These are phyloP conservation scores for Pythium sukuiense DNA, from an alignment of 352 stramenopile genomes.

Conservation along the genomic window DNA sequence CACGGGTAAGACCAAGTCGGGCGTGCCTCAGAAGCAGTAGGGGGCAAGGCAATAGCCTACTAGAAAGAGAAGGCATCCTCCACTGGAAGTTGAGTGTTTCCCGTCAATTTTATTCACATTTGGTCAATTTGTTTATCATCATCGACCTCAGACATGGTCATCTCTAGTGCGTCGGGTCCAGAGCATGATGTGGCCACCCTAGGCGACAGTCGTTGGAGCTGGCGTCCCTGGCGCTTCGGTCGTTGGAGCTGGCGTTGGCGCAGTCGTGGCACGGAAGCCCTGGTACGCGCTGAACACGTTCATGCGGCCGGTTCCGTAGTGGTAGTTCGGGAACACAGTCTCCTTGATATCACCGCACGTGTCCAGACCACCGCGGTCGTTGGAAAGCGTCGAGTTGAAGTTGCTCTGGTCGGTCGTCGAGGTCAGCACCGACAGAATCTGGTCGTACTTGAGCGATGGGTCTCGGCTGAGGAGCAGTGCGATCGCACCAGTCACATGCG, in stretches of 20 bases:
- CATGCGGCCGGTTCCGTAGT: neutral
- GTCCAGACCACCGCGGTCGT: neutral
- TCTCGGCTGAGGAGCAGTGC: slow-evolving; percentile 25
- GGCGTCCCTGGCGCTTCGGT: neutral
- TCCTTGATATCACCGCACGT: slow-evolving; percentile 1
- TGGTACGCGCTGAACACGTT: slow-evolving; percentile 4
- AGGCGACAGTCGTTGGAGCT: too few species aligned
- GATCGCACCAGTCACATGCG: slow-evolving; percentile 31
- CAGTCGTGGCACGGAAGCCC: neutral
- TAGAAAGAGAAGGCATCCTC: too few species aligned
- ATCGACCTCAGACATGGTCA: too few species aligned
- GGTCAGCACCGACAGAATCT: slow-evolving; percentile 14
- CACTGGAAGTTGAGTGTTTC: too few species aligned
- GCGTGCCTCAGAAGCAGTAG: neutral
- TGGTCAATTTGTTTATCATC: too few species aligned
- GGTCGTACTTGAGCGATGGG: slow-evolving; percentile 25
- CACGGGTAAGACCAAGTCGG: slow-evolving; percentile 22
- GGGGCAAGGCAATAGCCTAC: too few species aligned
- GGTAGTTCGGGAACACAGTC: slow-evolving; percentile 3
- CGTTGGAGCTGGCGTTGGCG: neutral
- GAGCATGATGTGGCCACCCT: too few species aligned
- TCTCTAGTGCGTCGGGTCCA: too few species aligned
- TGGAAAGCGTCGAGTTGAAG: slow-evolving; percentile 2
- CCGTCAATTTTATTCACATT: too few species aligned
- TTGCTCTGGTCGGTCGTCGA: slow-evolving; percentile 11